Evolutionary conservation across 257 asterid species (phyloP).

Genomic region (Solanum verrucosum): DNA sequence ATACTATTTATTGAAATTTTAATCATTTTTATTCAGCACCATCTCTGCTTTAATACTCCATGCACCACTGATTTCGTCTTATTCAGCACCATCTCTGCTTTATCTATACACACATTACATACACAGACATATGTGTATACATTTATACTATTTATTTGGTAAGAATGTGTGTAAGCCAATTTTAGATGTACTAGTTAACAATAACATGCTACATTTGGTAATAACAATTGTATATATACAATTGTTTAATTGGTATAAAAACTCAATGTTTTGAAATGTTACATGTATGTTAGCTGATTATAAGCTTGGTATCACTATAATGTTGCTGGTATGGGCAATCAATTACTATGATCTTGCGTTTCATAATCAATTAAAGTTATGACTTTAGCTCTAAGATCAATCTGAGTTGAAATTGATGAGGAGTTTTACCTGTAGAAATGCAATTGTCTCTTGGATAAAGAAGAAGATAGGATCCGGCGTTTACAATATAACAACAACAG

Average conservation of each 20-base stretch:
- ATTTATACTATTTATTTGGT: not conserved
- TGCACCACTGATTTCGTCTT: not conserved
- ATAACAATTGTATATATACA: not conserved
- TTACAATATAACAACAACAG: slow-evolving; percentile 44
- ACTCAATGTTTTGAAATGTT: not conserved
- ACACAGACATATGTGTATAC: not conserved
- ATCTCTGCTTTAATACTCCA: not conserved
- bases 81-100: not conserved
- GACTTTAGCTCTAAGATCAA: not conserved
- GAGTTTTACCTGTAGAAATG: slow-evolving; percentile 46
- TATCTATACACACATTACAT: not conserved
- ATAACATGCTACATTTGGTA: not conserved
- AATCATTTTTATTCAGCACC: not conserved
- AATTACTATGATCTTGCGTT: not conserved
- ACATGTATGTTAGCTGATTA: not conserved
- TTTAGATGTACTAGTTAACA: not conserved
- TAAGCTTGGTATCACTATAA: not conserved
- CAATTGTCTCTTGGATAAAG: slow-evolving; percentile 79
- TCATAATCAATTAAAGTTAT: not conserved
- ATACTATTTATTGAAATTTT: not conserved
- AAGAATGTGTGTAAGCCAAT: not conserved
- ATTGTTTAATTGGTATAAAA: not conserved
- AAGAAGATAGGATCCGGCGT: slow-evolving; percentile 74
- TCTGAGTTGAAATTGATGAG: not conserved
- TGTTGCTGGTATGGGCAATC: not conserved